Evolutionary conservation across 768 basidiomycete genomes (phyloP).

Genomic region (Baorangia bicolor): DNA sequence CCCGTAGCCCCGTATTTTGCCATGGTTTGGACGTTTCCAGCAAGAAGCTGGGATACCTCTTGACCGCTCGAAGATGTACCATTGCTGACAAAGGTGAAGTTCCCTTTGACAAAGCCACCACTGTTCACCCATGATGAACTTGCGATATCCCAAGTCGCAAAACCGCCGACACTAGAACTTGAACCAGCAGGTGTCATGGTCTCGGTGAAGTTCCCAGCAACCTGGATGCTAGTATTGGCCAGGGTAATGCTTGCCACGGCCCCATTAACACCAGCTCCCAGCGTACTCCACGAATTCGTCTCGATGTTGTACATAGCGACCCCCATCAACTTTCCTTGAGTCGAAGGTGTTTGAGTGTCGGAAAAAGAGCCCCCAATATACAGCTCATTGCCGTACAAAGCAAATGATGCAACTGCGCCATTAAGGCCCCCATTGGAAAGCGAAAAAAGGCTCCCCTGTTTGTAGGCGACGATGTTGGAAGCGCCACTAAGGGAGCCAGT

Average conservation of each 20-base stretch:
- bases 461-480: conserved; percentile 73
- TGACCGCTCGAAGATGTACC: conserved; percentile 48
- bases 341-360: conserved; percentile 57
- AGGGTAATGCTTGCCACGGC: conserved; percentile 61
- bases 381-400: conserved; percentile 59
- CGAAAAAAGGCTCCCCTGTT: conserved; percentile 51
- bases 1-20: conserved; percentile 73
- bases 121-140: conserved; percentile 66
- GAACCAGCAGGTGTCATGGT: conserved; percentile 37
- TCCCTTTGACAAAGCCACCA: conserved; percentile 72
- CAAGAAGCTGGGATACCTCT: conserved; percentile 55
- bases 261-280: conserved; percentile 78
- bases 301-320: conserved; percentile 72
- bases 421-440: conserved; percentile 73
- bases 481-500: conserved; percentile 54
- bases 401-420: conserved; percentile 69
- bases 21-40: conserved; percentile 60
- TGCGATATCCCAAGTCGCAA: conserved; percentile 72
- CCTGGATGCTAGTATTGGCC: conserved; percentile 50
- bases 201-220: conserved; percentile 75
- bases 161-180: conserved; percentile 49
- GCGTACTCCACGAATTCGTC: conserved; percentile 61
- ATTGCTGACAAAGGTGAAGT: conserved; percentile 68
- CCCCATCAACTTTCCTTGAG: conserved; percentile 50
- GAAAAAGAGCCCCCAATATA: conserved; percentile 90